These are phyloP conservation scores for Hansenula lynferdii DNA, from an alignment of 1,139 yeast species.

Conservation along the genomic window DNA sequence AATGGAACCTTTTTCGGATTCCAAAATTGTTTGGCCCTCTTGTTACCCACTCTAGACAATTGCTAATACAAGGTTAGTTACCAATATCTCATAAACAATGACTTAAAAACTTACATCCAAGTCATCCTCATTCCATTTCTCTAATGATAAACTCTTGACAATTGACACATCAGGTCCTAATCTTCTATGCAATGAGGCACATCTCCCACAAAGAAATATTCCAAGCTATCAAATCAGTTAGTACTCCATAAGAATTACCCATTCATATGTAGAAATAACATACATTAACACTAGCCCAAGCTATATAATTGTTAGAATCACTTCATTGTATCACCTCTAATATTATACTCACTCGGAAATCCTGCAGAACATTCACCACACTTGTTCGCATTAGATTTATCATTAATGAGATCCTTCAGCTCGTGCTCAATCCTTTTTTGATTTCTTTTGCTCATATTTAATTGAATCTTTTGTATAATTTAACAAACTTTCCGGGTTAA, in stretches of 20 bases:
- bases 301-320: slow-evolving; percentile 3
- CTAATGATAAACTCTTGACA: slow-evolving; percentile 78
- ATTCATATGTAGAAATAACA: not conserved
- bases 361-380: slow-evolving; percentile 71
- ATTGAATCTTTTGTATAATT: not conserved
- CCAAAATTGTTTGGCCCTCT: slow-evolving; percentile 55
- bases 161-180: slow-evolving; percentile 64
- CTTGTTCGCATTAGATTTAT: slow-evolving; percentile 43
- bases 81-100: slow-evolving; percentile 14
- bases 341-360: slow-evolving; percentile 45
- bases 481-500: not conserved
- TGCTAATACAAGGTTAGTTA: not conserved
- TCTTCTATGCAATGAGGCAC: slow-evolving; percentile 72
- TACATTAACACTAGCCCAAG: slow-evolving; percentile 42
- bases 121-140: slow-evolving; percentile 64
- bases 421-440: slow-evolving; percentile 25
- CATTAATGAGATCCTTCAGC: slow-evolving; percentile 34
- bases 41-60: slow-evolving; percentile 49
- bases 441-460: slow-evolving; percentile 20
- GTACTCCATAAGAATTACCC: not conserved
- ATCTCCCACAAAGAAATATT: slow-evolving; percentile 68
- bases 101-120: slow-evolving; percentile 36
- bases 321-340: not conserved
- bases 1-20: slow-evolving; percentile 57
- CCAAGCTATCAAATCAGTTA: slow-evolving; percentile 31